These are phyloP conservation scores for Raphidocelis subcapitata DNA, from an alignment of 139 green algal species.

Conservation along the genomic window DNA sequence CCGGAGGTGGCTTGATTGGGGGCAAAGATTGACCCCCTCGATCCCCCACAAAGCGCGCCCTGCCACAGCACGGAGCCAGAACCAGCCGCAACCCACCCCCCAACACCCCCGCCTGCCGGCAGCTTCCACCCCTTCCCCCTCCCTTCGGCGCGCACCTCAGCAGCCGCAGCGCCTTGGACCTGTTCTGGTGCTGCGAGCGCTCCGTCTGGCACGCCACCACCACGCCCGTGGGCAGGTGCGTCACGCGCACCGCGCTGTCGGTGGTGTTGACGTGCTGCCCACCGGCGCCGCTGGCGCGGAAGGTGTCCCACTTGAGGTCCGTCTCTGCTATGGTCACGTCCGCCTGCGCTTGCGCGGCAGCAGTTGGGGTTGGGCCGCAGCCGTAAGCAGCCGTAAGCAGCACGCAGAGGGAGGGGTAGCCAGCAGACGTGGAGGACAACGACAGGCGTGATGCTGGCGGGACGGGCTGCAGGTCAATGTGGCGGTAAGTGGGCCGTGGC, in stretches of 20 bases:
- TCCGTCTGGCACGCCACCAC: constrained; percentile 85
- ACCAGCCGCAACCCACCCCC: too few species aligned
- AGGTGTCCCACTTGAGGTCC: constrained; percentile 53
- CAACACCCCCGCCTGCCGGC: too few species aligned
- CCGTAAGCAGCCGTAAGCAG: neutral
- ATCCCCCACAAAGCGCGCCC: too few species aligned
- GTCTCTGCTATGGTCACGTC: constrained; percentile 41
- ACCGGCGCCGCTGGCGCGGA: constrained; percentile 52
- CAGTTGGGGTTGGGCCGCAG: neutral
- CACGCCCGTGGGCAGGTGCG: constrained; percentile 60
- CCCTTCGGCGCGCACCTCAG: constrained; percentile 35
- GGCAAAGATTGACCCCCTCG: too few species aligned
- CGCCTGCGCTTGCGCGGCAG: constrained; percentile 18
- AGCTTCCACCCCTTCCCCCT: too few species aligned
- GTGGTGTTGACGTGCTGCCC: constrained; percentile 79
- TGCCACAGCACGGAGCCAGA: too few species aligned
- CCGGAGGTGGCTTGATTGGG: too few species aligned
- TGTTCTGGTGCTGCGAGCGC: constrained; percentile 92
- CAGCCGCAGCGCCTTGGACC: constrained; percentile 73
- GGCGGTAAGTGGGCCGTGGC: neutral
- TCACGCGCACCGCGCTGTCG: constrained; percentile 63
- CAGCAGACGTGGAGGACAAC: neutral
- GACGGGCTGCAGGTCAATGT: neutral
- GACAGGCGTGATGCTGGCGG: neutral
- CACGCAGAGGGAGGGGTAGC: neutral